Base-by-base conservation (phyloP, 1,139 yeast species). In the Sporopachydermia cereana region DNA sequence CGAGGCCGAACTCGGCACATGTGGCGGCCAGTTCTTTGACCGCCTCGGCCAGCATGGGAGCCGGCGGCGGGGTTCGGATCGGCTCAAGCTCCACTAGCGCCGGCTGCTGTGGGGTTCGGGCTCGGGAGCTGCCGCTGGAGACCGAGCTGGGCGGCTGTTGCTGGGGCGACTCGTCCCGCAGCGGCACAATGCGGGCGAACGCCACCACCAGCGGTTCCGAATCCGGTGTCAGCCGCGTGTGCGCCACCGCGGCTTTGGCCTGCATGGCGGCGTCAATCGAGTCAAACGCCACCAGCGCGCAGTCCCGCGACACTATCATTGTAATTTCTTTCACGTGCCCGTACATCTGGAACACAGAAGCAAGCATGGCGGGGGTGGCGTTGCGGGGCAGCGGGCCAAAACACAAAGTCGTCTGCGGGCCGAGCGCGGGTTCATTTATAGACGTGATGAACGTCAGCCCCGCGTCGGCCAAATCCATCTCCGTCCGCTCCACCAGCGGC, bases 1-100 rank as follows among this genome's bases (percentile, higher is more conserved):
- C 17, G 7, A 34, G 22, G 9, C 39, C 12, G 22, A 34, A 34
- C 5, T 34, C 39, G 9, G 12, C 18, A 20, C 39, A 16, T 16
- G 17, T 7, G 18, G 48, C 49, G 2, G 22, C 12, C 24, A 57
- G 43, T 1, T 25, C 29, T 1, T 47, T 47, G 2, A 57, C 55
- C 7, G 47, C 44, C 7, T 50, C 50, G 24, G 25, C 30, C 12
- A 51, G 49, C 2, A 7, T 34, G 12, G 39, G 39, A 5, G 39
- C 39, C 22, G 39, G 18, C 17, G 12, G 12, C 9, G 39, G 39
- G 20, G 22, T 7, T 9, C 9, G 5, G 5, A 34, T n/a, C 9
- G 39, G 39, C n/a, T 7, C 12, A 7, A 34, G 17, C 17, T 34
- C 39, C 5, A 21, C 12, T 16, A 20, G n/a, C 17, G 5, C 39